Conservation (phyloP, 2,329 filamentous ascomycete species). For the Epichloe hybrida region DNA sequence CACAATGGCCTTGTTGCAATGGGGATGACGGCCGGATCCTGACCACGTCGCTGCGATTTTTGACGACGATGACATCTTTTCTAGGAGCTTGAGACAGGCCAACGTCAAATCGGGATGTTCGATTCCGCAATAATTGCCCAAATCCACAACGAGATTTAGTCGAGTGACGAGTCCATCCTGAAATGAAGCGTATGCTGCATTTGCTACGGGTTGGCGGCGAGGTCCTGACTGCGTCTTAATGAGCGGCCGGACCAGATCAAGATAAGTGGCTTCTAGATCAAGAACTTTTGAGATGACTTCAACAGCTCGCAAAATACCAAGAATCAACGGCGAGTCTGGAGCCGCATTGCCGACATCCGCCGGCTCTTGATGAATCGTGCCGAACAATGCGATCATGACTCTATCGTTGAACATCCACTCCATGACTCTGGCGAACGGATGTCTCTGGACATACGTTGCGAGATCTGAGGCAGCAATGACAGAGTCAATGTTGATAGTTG, state of each 20-base stretch:
- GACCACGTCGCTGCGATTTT: conserved; percentile 61
- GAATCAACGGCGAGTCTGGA: conserved; percentile 67
- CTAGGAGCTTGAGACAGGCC: conserved; percentile 66
- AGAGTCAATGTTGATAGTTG: conserved; percentile 59
- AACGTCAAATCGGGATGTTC: conserved; percentile 71
- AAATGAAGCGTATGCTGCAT: conserved; percentile 67
- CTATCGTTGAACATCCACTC: conserved; percentile 97
- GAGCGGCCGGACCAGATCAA: conserved; percentile 72
- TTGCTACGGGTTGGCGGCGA: conserved; percentile 47
- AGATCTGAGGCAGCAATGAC: conserved; percentile 64
- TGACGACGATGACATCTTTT: conserved; percentile 73
- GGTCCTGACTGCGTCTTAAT: conserved; percentile 53
- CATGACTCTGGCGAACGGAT: conserved; percentile 90
- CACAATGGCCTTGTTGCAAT: conserved; percentile 74
- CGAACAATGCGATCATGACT: conserved; percentile 67
- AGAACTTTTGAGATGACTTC: conserved; percentile 73
- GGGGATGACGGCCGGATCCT: conserved; percentile 45
- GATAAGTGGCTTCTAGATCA: conserved; percentile 80
- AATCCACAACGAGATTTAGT: conserved; percentile 62
- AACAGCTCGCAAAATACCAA: conserved; percentile 64
- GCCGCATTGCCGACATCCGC: conserved; percentile 57
- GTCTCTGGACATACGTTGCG: conserved; percentile 67
- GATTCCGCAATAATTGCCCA: conserved; percentile 78
- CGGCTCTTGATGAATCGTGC: conserved; percentile 63
- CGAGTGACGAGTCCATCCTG: conserved; percentile 83